Evolutionary conservation across 768 basidiomycete species (phyloP).

Genomic region (Mycena rosella): DNA sequence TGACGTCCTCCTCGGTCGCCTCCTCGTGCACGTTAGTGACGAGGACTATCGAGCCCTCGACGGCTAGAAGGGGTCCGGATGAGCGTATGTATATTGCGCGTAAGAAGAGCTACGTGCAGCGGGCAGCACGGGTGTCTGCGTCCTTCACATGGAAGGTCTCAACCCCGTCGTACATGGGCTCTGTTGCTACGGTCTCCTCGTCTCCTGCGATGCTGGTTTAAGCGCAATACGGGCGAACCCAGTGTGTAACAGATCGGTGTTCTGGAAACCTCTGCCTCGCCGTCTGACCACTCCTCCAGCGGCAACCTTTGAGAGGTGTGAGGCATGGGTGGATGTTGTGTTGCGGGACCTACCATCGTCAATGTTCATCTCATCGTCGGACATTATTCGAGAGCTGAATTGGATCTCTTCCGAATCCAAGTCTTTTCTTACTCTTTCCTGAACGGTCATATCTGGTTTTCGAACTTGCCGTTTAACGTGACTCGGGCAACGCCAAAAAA

Average conservation of each 20-base stretch:
- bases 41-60: conserved; percentile 98
- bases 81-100: background rate
- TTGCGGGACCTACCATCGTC: conserved; percentile 73
- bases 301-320: conserved; percentile 56
- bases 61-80: conserved; percentile 66
- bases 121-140: conserved; percentile 83
- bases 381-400: no score
- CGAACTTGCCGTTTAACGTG: no score
- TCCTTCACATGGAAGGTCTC: conserved; percentile 75
- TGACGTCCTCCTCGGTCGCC: conserved; percentile 96
- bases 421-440: no score
- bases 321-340: background rate
- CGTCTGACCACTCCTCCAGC: conserved; percentile 79
- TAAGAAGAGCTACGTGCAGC: conserved; percentile 68
- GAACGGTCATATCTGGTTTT: no score
- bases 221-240: conserved; percentile 10
- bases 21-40: conserved; percentile 98
- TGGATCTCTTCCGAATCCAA: no score
- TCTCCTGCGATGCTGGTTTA: conserved; percentile 59
- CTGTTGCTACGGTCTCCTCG: conserved; percentile 68
- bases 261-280: conserved; percentile 89
- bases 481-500: no score
- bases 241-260: conserved; percentile 61
- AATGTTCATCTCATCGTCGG: conserved; percentile 94
- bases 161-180: conserved; percentile 85